These are phyloP conservation scores for Metarhizium guizhouense DNA, from an alignment of 2,329 filamentous ascomycete genomes.

Conservation along the genomic window DNA sequence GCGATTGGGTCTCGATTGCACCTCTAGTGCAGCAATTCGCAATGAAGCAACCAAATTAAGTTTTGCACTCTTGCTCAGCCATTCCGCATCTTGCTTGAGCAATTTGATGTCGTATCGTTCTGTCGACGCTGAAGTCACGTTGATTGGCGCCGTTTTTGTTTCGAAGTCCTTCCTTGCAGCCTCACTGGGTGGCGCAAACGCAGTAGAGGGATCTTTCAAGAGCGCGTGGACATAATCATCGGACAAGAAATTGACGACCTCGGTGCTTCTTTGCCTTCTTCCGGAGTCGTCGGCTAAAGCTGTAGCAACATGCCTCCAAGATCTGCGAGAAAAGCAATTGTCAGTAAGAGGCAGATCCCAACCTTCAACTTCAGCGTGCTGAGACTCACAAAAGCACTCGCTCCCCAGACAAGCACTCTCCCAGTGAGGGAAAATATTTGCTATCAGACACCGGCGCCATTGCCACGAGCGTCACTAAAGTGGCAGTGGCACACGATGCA, in stretches of 20 bases:
- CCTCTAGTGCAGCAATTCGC: constrained; percentile 72
- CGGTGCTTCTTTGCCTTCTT: constrained; percentile 41
- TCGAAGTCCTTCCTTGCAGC: constrained; percentile 66
- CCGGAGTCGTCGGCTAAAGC: constrained; percentile 48
- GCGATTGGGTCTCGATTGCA: constrained; percentile 67
- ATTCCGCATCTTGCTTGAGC: constrained; percentile 77
- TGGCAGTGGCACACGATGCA: constrained; percentile 28
- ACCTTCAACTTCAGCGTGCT: not conserved
- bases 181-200: constrained; percentile 55
- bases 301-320: constrained; percentile 52
- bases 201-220: constrained; percentile 58
- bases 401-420: constrained; percentile 76
- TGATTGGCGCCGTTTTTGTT: constrained; percentile 78
- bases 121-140: constrained; percentile 60
- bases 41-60: constrained; percentile 79
- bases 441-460: constrained; percentile 65
- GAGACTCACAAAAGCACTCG: constrained; percentile 65
- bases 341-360: constrained; percentile 6
- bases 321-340: constrained; percentile 30
- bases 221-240: constrained; percentile 60
- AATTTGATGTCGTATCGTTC: constrained; percentile 64
- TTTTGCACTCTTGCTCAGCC: constrained; percentile 70
- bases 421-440: constrained; percentile 75
- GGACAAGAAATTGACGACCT: constrained; percentile 60
- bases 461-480: constrained; percentile 42